These are phyloP conservation scores for Malassezia restricta DNA, from an alignment of 1,284 basidiomycete genomes.

Conservation along the genomic window DNA sequence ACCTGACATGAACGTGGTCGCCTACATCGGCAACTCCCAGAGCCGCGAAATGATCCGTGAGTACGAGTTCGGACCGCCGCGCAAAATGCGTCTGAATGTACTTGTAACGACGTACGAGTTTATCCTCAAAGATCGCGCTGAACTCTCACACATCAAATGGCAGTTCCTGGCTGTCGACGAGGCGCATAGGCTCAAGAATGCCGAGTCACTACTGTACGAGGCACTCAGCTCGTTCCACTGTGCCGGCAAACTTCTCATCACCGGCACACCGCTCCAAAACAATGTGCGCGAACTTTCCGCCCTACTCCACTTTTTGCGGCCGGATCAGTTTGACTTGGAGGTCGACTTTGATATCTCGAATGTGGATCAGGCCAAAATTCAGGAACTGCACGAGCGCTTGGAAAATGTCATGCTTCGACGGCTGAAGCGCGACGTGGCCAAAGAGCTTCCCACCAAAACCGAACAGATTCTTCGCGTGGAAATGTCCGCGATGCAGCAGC, in stretches of 20 bases:
- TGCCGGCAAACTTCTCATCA: slow-evolving; percentile 86
- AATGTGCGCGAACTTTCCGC: slow-evolving; percentile 95
- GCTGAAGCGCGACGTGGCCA: slow-evolving; percentile 93
- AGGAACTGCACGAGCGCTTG: slow-evolving; percentile 84
- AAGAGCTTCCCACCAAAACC: slow-evolving; percentile 90
- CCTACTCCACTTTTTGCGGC: slow-evolving; percentile 97
- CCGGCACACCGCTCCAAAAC: slow-evolving; percentile 95
- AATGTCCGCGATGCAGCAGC: slow-evolving; percentile 92
- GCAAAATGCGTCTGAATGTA: slow-evolving; percentile 79
- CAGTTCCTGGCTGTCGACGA: slow-evolving; percentile 99
- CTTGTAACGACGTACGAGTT: slow-evolving; percentile 96
- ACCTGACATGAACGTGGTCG: slow-evolving; percentile 66
- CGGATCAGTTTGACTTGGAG: slow-evolving; percentile 76
- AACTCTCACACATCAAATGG: slow-evolving; percentile 88
- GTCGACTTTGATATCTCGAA: slow-evolving; percentile 73
- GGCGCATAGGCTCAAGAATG: slow-evolving; percentile 96
- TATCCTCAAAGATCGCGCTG: slow-evolving; percentile 90
- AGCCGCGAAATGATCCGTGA: slow-evolving; percentile 64
- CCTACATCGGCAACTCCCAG: slow-evolving; percentile 90
- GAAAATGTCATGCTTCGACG: slow-evolving; percentile 89
- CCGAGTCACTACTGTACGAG: slow-evolving; percentile 92
- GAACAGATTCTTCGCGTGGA: slow-evolving; percentile 95
- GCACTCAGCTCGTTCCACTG: slow-evolving; percentile 77
- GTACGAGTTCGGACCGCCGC: slow-evolving; percentile 74
- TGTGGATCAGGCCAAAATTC: slow-evolving; percentile 50